Conservation (phyloP, 1,284 basidiomycete species). For the Waitea zeae region DNA sequence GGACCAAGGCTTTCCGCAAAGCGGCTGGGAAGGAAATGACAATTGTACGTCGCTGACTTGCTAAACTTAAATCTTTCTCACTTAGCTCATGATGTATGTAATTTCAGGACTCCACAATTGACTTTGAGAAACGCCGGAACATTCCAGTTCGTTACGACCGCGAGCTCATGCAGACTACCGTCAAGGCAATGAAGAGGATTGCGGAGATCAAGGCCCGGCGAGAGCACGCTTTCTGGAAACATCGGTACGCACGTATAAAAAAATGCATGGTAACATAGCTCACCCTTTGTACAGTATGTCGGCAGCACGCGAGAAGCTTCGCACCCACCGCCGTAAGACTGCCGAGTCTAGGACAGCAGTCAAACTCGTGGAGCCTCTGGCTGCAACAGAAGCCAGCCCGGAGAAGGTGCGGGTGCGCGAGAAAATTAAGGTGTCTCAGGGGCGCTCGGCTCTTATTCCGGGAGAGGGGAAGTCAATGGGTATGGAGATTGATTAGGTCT, state of each 20-base stretch:
- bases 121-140: constrained; percentile 98
- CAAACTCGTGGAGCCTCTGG: constrained; percentile 58
- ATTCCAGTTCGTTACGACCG: constrained; percentile 97
- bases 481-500: constrained; percentile 57
- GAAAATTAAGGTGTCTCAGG: constrained; percentile 67
- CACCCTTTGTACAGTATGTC: constrained; percentile 75
- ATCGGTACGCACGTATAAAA: constrained; percentile 43
- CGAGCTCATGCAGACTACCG: constrained; percentile 84
- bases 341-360: constrained; percentile 38
- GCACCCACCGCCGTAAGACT: constrained; percentile 48
- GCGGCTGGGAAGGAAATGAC: constrained; percentile 99
- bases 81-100: constrained; percentile 1
- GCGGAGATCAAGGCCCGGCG: constrained; percentile 84
- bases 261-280: too few species aligned
- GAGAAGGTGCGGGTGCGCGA: constrained; percentile 39
- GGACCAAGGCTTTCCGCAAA: constrained; percentile 99
- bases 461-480: constrained; percentile 67
- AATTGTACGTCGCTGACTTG: constrained; percentile 47
- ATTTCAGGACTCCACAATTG: constrained; percentile 85
- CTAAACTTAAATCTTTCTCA: neutral
- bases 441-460: constrained; percentile 56
- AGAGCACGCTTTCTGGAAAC: constrained; percentile 96
- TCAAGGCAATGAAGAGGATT: constrained; percentile 94
- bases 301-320: constrained; percentile 53
- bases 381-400: constrained; percentile 15